Evolutionary conservation across 176 grass and related monocot species (phyloP), one percentile per base, ranked within the genome.

Genomic region (Areca catechu): DNA sequence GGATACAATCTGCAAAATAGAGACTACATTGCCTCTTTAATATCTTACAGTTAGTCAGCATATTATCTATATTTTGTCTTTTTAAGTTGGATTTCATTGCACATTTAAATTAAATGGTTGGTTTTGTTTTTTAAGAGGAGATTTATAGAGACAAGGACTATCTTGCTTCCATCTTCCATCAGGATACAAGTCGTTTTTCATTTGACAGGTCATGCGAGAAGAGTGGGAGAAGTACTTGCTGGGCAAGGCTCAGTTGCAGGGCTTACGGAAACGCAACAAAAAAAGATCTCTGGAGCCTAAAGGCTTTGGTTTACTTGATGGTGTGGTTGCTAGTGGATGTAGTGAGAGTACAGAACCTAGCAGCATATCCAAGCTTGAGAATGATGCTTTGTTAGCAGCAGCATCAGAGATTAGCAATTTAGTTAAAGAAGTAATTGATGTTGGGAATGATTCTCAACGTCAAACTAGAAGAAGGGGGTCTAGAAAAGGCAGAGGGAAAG

Each of bases 141-240:
- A 12, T 43, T 43, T 43, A 10, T 43, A 12, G 34, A 43, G 2
- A 43, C 34, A 43, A 43, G 34, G 34, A 43, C 34, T 43, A 43
- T 43, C 34, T 43, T 43, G 34, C 34, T 12, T 43, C 34, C 34
- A 43, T 43, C 34, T 43, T 43, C 9, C 9, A 43, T 43, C 34
- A 43, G 7, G 34, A 10, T 43, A 12, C 10, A 43, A 43, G 34
- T 12, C 34, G 2, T 60, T 65, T 60, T 68, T 73, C 65, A 62
- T 74, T 49, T 51, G 62, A 34, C 68, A 96, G 92, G 86, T 89
- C 51, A 82, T 90, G 92, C 71, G 28, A 70, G 77, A 81, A 24
- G 92, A 90, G 69, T 96, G 92, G 92, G 83, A 85, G 65, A 96
- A 90, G 53, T 96, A 96, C 66, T 82, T 96, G 77, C 80, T 88